Conservation (phyloP, 2,329 filamentous ascomycete genomes). For the Hirsutella minnesotensis region DNA sequence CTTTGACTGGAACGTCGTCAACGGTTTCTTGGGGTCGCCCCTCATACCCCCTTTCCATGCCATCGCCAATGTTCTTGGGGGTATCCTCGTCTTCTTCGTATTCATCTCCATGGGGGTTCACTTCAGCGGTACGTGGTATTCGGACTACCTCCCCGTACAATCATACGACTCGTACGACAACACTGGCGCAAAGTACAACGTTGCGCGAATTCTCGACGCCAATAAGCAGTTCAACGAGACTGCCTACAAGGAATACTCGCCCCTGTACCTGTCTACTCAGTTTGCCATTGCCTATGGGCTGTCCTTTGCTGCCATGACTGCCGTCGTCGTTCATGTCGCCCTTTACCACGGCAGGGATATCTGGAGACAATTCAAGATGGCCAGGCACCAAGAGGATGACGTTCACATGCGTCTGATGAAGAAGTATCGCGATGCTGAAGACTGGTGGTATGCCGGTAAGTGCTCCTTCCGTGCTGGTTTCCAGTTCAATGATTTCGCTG, state of each 20-base stretch:
- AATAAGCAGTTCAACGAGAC: slow-evolving; percentile 46
- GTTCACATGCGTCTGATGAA: slow-evolving; percentile 51
- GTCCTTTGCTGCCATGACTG: slow-evolving; percentile 54
- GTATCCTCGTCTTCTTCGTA: slow-evolving; percentile 43
- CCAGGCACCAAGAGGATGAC: slow-evolving; percentile 44
- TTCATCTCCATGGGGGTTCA: slow-evolving; percentile 46
- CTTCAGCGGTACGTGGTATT: slow-evolving; percentile 43
- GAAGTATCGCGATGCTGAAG: slow-evolving; percentile 46
- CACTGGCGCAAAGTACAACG: slow-evolving; percentile 46
- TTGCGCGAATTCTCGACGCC: slow-evolving; percentile 43
- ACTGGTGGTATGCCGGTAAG: slow-evolving; percentile 47
- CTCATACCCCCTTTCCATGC: slow-evolving; percentile 42
- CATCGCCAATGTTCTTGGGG: slow-evolving; percentile 41
- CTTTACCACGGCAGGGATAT: slow-evolving; percentile 45
- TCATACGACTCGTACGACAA: slow-evolving; percentile 54
- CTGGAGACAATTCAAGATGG: slow-evolving; percentile 40
- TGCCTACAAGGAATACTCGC: slow-evolving; percentile 52
- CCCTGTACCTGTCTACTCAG: slow-evolving; percentile 51
- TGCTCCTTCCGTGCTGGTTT: slow-evolving; percentile 7
- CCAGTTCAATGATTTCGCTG: background rate
- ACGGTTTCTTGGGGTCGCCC: slow-evolving; percentile 36
- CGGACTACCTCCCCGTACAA: slow-evolving; percentile 50
- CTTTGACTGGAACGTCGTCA: slow-evolving; percentile 39
- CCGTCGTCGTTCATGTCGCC: slow-evolving; percentile 43
- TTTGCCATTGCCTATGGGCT: slow-evolving; percentile 50